Evolutionary conservation across 2,329 filamentous ascomycete genomes (phyloP), one percentile per base, ranked within the genome.

Genomic region (Fusarium proliferatum): DNA sequence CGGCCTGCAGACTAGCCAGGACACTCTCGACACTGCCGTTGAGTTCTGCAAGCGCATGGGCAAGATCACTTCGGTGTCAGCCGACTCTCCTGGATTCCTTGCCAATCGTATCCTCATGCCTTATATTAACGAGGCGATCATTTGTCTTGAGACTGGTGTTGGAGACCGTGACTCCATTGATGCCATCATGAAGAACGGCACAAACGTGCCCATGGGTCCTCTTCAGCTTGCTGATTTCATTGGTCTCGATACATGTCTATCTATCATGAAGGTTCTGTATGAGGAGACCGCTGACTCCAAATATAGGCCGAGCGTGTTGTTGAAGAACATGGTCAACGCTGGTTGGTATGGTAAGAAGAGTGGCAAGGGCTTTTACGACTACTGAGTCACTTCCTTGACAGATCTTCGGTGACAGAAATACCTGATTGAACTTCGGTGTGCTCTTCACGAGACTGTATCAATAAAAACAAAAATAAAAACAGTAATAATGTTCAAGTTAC

Each of bases 161-260:
- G 96, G 96, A 23, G 89, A 90, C 73, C 92, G 93, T 76, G 95
- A 98, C 79, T 93, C 96, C 73, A 99, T 99, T 75, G 96, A 99
- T 80, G 92, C 89, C 74, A 99, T 99, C 78, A 99, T 99, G 96
- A 98, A 97, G 89, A 98, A 98, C 78, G 96, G 96, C 52, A 99
- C 96, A 28, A 97, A 97, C 80, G 96, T 99, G 45, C 96, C 96
- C 30, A 99, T 99, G 96, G 96, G 96, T 0, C 96, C 96, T 15
- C 86, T 99, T 74, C 92, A 95, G 79, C 85, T 99, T 78, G 96
- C 96, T 5, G 96, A 99, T 83, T 99, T 99, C 79, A 98, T 99
- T 79, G 96, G 96, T 12, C 87, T 99, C 49, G 96, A 99, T 81
- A 99, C 96, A 0, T 99, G 96, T 80, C 85, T 98, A 71, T 91